Evolutionary conservation across 441 rosid genomes (phyloP).

Genomic region (Viola pubescens): DNA sequence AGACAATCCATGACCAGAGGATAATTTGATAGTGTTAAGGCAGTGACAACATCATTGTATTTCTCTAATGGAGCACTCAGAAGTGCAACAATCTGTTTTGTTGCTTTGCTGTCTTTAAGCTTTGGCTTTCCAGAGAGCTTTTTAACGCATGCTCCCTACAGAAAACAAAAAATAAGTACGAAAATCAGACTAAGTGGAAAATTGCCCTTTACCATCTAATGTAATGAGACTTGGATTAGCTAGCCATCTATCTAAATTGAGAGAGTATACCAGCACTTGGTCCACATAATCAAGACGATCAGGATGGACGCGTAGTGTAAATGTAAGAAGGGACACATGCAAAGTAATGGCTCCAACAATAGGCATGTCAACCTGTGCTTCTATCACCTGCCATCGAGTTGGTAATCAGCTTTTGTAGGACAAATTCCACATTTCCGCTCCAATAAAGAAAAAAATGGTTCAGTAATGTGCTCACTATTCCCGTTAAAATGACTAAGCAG

Average conservation of each 20-base stretch:
- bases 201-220: not conserved
- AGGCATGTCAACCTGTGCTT: slow-evolving; percentile 95
- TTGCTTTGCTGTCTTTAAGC: slow-evolving; percentile 72
- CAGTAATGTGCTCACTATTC: not conserved
- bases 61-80: slow-evolving; percentile 96
- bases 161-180: slow-evolving; percentile 2
- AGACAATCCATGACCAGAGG: slow-evolving; percentile 78
- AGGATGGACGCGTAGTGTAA: slow-evolving; percentile 92
- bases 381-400: slow-evolving; percentile 56
- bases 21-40: slow-evolving; percentile 77
- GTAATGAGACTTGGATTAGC: not conserved
- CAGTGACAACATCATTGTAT: slow-evolving; percentile 79
- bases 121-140: slow-evolving; percentile 69
- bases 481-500: not conserved
- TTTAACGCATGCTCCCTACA: slow-evolving; percentile 85
- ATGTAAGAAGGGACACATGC: slow-evolving; percentile 87
- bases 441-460: not conserved
- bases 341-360: slow-evolving; percentile 80
- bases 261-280: slow-evolving; percentile 75
- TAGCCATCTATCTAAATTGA: not conserved
- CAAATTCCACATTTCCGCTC: not conserved
- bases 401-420: slow-evolving; percentile 1
- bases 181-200: slow-evolving; percentile 4
- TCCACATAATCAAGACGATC: slow-evolving; percentile 99
- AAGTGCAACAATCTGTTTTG: slow-evolving; percentile 87